Conservation (phyloP, 2,329 filamentous ascomycete genomes). For the Mycogone perniciosa region DNA sequence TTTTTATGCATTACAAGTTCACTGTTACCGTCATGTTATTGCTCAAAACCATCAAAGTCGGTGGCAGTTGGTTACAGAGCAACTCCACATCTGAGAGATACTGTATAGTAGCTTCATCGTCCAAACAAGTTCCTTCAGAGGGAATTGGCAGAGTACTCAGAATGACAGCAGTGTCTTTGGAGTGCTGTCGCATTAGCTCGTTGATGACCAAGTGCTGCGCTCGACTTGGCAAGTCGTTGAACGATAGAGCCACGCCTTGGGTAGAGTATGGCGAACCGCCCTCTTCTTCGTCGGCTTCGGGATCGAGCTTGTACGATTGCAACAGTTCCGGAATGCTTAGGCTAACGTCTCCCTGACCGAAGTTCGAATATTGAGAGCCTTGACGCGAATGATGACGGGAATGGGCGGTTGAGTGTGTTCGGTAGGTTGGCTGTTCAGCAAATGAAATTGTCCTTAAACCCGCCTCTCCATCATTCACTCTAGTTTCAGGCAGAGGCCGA, state of each 20-base stretch:
- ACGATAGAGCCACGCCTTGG: slow-evolving; percentile 63
- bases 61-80: slow-evolving; percentile 68
- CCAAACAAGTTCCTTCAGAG: slow-evolving; percentile 65
- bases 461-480: slow-evolving; percentile 46
- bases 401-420: slow-evolving; percentile 22
- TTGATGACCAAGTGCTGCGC: slow-evolving; percentile 84
- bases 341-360: slow-evolving; percentile 29
- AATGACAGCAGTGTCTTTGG: slow-evolving; percentile 65
- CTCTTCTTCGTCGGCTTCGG: slow-evolving; percentile 20
- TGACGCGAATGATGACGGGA: slow-evolving; percentile 32
- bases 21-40: slow-evolving; percentile 88
- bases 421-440: slow-evolving; percentile 33
- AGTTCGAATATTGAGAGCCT: slow-evolving; percentile 29
- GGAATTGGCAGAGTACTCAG: slow-evolving; percentile 82
- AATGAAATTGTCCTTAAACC: slow-evolving; percentile 60
- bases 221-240: slow-evolving; percentile 79
- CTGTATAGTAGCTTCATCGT: slow-evolving; percentile 61
- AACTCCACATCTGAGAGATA: slow-evolving; percentile 77
- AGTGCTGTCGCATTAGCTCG: slow-evolving; percentile 68
- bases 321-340: slow-evolving; percentile 40
- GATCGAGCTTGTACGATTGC: slow-evolving; percentile 30
- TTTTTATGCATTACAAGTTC: slow-evolving; percentile 45
- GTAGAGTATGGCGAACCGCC: slow-evolving; percentile 46
- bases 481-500: slow-evolving; percentile 55
- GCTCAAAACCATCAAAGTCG: slow-evolving; percentile 71